A percentile compares a stretch with the other conserved stretches of the same genome.
Evolutionary conservation across 441 rosid species (phyloP).

Genomic region (Raphanus hybrid): DNA sequence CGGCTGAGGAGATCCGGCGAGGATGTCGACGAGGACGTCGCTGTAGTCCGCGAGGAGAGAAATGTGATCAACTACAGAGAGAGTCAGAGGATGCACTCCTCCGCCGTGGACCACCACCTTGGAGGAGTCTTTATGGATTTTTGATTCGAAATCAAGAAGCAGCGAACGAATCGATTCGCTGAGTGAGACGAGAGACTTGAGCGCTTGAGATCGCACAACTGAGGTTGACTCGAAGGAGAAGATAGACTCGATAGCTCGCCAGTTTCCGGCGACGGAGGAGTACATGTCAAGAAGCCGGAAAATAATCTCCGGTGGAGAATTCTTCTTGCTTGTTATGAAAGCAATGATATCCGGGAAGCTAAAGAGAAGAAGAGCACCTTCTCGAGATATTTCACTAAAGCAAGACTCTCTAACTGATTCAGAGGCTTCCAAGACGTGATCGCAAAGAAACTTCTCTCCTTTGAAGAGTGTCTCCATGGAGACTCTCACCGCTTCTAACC

Average conservation of each 20-base stretch:
- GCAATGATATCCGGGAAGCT: conserved; percentile 61
- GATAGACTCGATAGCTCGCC: conserved; percentile 72
- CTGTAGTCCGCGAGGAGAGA: conserved; percentile 71
- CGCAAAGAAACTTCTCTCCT: conserved; percentile 80
- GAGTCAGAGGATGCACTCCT: conserved; percentile 66
- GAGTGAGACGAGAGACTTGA: conserved; percentile 59
- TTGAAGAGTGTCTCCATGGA: conserved; percentile 62
- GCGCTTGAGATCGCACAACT: conserved; percentile 56
- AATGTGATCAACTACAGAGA: conserved; percentile 55
- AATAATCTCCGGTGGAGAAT: conserved; percentile 52
- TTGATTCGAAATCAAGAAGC: conserved; percentile 57
- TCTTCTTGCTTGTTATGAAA: conserved; percentile 49
- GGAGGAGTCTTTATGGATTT: conserved; percentile 63
- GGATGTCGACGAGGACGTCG: conserved; percentile 61
- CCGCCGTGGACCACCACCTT: conserved; percentile 55
- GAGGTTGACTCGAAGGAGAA: conserved; percentile 64
- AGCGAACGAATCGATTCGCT: conserved; percentile 50
- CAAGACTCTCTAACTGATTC: conserved; percentile 65
- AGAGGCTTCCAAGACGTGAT: conserved; percentile 66
- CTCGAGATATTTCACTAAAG: conserved; percentile 64
- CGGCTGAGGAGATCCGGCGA: conserved; percentile 60
- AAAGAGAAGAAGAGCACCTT: conserved; percentile 66
- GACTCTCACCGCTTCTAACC: conserved; percentile 63
- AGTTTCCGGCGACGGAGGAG: conserved; percentile 54
- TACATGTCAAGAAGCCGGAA: conserved; percentile 76